Evolutionary conservation across 768 basidiomycete genomes (phyloP).

Genomic region (Tricholoma sp.): DNA sequence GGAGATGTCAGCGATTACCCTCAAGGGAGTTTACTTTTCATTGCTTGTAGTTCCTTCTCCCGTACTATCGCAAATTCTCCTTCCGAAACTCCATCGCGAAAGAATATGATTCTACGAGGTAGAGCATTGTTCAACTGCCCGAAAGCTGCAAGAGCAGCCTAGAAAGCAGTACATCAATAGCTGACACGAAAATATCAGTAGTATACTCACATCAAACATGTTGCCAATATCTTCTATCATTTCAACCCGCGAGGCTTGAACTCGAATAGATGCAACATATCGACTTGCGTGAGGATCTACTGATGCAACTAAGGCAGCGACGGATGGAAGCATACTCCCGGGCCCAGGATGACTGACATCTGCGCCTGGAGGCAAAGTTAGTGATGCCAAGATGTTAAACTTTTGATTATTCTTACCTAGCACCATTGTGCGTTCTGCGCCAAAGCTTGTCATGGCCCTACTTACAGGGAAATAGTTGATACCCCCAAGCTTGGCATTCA

Average conservation of each 20-base stretch:
- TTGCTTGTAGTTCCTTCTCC: conserved; percentile 13
- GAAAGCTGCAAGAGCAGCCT: conserved; percentile 13
- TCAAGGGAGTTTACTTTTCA: conserved; percentile 9
- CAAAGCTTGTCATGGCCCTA: conserved; percentile 29
- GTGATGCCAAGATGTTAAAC: neutral
- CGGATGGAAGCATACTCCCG: conserved; percentile 19
- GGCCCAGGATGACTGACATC: conserved; percentile 22
- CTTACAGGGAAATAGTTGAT: conserved; percentile 48
- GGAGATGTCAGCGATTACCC: neutral
- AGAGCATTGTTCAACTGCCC: conserved; percentile 1
- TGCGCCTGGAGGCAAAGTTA: conserved; percentile 16
- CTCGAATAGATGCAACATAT: conserved; percentile 50
- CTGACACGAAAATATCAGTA: neutral
- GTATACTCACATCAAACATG: conserved; percentile 40
- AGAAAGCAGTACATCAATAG: neutral
- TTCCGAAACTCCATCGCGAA: conserved; percentile 29
- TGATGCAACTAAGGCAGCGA: conserved; percentile 43
- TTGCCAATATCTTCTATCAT: conserved; percentile 52
- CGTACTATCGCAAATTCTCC: conserved; percentile 24
- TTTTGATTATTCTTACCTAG: conserved; percentile 32
- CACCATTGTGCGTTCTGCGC: conserved; percentile 49
- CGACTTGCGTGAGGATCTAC: conserved; percentile 46
- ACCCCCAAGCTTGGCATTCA: conserved; percentile 65
- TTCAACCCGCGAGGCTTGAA: conserved; percentile 47
- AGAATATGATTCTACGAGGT: conserved; percentile 19